Base-by-base conservation (phyloP, 2,329 filamentous ascomycete genomes). In the Fusarium multiceps region DNA sequence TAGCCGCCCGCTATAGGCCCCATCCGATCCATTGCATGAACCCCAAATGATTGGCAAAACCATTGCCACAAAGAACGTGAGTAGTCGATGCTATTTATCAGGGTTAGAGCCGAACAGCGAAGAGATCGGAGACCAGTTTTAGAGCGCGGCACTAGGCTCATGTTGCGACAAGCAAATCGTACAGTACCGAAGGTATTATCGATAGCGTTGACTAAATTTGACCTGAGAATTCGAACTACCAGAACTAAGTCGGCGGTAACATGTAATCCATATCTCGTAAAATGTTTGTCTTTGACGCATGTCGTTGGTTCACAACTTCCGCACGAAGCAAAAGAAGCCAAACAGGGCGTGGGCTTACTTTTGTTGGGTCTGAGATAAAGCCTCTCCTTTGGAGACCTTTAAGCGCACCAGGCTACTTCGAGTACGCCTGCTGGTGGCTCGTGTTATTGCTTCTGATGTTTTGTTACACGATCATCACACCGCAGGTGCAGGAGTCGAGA, bases 11-110 rank as follows among this genome's bases (percentile, higher is more conserved):
- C 42, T 21, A 16, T 25, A 53, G 43, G n/a, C 18, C 41, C 40
- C n/a, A 53, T 61, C 21, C 28, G 34, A 47, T 63, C 32, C 34
- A 42, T 63, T 47, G 30, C 59, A 63, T 50, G 49, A 64, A 45
- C 43, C 34, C 43, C 25, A 25, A 41, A 46, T 7, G 32, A 58
- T 59, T 32, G 32, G 20, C 40, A n/a, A 28, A 21, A 32, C n/a
- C 12, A 43, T 27, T 53, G 13, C 60, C 41, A 47, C 25, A 65
- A 65, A 28, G 34, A 34, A 25, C 27, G 9, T 18, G 27, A 30
- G 34, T 51, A 34, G 32, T 45, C 16, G 48, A 55, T 28, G 23
- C 34, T 18, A 28, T 27, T 13, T 27, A 18, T 27, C 47, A 30
- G 16, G 8, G 27, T 32, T n/a, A 13, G 41, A 40, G 21, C 54